Evolutionary conservation across 192 early-diverging fungal genomes (phyloP).

Genomic region (Gonapodya prolifera): DNA sequence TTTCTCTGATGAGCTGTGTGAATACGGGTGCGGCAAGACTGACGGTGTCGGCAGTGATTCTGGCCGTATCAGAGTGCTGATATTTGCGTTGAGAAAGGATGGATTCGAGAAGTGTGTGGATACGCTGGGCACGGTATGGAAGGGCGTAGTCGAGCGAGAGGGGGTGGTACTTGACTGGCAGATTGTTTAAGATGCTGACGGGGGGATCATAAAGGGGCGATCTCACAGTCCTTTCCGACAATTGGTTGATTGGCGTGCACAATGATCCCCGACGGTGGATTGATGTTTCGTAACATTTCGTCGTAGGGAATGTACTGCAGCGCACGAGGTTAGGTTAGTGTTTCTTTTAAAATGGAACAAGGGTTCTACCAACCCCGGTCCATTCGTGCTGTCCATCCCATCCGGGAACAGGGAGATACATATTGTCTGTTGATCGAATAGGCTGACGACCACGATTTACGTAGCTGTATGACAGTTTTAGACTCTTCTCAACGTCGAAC

Average conservation of each 20-base stretch:
- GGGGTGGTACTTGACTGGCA: neutral
- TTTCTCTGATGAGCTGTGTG: neutral
- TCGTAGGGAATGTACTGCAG: neutral
- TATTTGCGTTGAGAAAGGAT: neutral
- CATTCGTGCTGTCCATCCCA: slow-evolving; percentile 6
- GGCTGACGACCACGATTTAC: neutral
- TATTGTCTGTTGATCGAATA: neutral
- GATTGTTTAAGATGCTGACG: too few species aligned
- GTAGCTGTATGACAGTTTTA: too few species aligned
- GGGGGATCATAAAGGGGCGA: too few species aligned
- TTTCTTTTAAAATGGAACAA: too few species aligned
- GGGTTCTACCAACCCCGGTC: neutral
- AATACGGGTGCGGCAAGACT: neutral
- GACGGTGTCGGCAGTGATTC: neutral
- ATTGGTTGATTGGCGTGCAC: neutral
- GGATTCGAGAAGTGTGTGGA: neutral
- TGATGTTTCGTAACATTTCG: neutral
- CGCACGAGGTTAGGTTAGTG: too few species aligned
- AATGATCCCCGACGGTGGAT: neutral
- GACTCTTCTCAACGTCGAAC: too few species aligned
- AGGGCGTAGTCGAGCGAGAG: neutral
- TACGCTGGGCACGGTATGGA: neutral
- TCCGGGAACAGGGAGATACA: neutral
- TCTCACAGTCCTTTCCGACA: too few species aligned
- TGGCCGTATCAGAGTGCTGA: neutral